Evolutionary conservation across 2,329 filamentous ascomycete species (phyloP).

Genomic region (Nemania bipapillata): DNA sequence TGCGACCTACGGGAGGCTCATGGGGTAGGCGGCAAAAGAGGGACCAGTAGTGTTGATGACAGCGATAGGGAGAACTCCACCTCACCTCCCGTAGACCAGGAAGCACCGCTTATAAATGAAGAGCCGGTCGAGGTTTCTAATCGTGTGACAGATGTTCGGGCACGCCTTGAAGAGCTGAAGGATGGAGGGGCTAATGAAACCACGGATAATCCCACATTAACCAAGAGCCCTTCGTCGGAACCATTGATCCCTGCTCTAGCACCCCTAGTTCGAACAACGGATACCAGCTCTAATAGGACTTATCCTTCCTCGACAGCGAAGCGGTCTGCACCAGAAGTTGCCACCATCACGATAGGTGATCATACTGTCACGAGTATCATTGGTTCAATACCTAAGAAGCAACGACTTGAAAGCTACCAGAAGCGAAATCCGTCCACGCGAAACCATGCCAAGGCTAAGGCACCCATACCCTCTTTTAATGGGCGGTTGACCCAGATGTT

Average conservation of each 20-base stretch:
- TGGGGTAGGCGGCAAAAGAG: constrained; percentile 9
- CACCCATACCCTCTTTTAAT: constrained; percentile 57
- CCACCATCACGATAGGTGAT: constrained; percentile 79
- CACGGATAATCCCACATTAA: constrained; percentile 11
- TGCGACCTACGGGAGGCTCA: constrained; percentile 37
- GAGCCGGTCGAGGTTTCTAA: constrained; percentile 38
- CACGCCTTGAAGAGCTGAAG: constrained; percentile 49
- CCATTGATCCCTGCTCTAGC: constrained; percentile 52
- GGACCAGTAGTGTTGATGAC: constrained; percentile 21
- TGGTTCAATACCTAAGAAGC: constrained; percentile 65
- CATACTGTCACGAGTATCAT: constrained; percentile 73
- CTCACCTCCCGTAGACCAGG: constrained; percentile 13
- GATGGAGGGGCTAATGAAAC: constrained; percentile 29
- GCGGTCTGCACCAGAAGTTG: constrained; percentile 70
- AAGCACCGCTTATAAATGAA: constrained; percentile 19
- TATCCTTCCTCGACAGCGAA: constrained; percentile 57
- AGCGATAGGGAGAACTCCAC: constrained; percentile 20
- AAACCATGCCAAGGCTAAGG: constrained; percentile 41
- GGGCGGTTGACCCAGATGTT: constrained; percentile 59
- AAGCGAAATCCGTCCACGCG: constrained; percentile 48
- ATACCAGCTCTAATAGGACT: constrained; percentile 42
- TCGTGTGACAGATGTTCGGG: constrained; percentile 53
- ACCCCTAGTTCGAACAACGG: constrained; percentile 48
- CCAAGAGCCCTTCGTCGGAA: constrained; percentile 37
- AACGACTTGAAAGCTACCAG: constrained; percentile 55